phyloP scores from a whole-genome alignment of 495 filamentous ascomycete genomes.

The Daldinia decipiens region DNA sequence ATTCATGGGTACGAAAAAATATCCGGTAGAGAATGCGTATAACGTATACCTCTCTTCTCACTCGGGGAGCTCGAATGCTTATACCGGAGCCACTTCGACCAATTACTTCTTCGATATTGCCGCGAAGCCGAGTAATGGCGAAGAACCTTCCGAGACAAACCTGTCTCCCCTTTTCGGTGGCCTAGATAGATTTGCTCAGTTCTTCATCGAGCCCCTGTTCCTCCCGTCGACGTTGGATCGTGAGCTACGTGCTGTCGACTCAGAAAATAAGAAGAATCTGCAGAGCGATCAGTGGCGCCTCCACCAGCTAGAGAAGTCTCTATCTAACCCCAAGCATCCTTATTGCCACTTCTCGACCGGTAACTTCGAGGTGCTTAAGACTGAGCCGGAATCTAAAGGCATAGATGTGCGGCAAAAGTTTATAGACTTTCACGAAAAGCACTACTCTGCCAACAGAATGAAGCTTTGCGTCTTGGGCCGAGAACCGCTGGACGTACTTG shows the following conservation, averaged over 20 bases:
- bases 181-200: conserved; percentile 95
- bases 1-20: conserved; percentile 99
- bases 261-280: conserved; percentile 99
- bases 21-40: conserved; percentile 95
- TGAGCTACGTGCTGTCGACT: conserved; percentile 93
- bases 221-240: conserved; percentile 88
- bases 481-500: conserved; percentile 87
- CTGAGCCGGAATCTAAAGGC: conserved; percentile 80
- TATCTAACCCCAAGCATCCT: conserved; percentile 92
- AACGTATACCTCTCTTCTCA: conserved; percentile 89
- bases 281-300: conserved; percentile 95
- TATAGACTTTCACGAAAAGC: conserved; percentile 88
- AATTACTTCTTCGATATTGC: conserved; percentile 99
- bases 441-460: conserved; percentile 96
- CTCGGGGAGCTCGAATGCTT: conserved; percentile 93
- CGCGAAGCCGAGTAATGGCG: conserved; percentile 69
- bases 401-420: conserved; percentile 93
- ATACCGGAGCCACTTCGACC: conserved; percentile 91
- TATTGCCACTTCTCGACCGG: conserved; percentile 96
- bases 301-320: conserved; percentile 88
- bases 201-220: conserved; percentile 94
- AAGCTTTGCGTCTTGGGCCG: conserved; percentile 92
- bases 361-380: conserved; percentile 88
- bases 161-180: conserved; percentile 87
- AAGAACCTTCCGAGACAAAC: conserved; percentile 62